Evolutionary conservation across 768 basidiomycete genomes (phyloP).

Genomic region (Strobilomyces dryophilus): DNA sequence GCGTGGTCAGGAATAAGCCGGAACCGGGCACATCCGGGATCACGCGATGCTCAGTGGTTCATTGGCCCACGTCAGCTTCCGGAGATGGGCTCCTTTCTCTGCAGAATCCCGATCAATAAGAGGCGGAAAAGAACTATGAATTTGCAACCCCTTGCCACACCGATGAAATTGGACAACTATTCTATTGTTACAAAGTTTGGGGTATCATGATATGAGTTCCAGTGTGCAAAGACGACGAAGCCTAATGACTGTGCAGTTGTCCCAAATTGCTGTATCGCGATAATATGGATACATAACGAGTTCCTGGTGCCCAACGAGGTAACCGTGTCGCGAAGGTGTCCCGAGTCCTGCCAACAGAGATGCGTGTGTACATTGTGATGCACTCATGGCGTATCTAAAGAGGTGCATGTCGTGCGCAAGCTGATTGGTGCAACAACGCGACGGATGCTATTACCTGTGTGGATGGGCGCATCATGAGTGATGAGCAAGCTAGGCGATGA

Average conservation of each 20-base stretch:
- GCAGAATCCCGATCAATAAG: background rate
- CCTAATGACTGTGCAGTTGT: conserved; percentile 5
- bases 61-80: too few relatives aligned
- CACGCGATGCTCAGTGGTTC: too few relatives aligned
- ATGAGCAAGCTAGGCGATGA: background rate
- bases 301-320: conserved; percentile 6
- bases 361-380: conserved; percentile 28
- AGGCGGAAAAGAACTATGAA: background rate
- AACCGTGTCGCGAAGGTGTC: background rate
- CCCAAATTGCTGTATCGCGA: conserved; percentile 10
- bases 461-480: background rate
- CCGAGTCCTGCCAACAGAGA: conserved; percentile 16
- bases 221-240: conserved; percentile 8
- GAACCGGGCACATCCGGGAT: too few relatives aligned
- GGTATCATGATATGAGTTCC: conserved; percentile 14
- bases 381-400: conserved; percentile 14
- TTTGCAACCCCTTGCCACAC: conserved; percentile 21
- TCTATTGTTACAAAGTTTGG: conserved; percentile 3
- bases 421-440: background rate
- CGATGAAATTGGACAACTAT: conserved; percentile 2
- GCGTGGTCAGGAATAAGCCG: too few relatives aligned
- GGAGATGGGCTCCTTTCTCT: too few relatives aligned
- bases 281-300: conserved; percentile 20
- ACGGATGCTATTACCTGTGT: conserved; percentile 4
- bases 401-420: background rate